Evolutionary conservation across 768 basidiomycete species (phyloP).

Genomic region (Pulveroboletus frians): DNA sequence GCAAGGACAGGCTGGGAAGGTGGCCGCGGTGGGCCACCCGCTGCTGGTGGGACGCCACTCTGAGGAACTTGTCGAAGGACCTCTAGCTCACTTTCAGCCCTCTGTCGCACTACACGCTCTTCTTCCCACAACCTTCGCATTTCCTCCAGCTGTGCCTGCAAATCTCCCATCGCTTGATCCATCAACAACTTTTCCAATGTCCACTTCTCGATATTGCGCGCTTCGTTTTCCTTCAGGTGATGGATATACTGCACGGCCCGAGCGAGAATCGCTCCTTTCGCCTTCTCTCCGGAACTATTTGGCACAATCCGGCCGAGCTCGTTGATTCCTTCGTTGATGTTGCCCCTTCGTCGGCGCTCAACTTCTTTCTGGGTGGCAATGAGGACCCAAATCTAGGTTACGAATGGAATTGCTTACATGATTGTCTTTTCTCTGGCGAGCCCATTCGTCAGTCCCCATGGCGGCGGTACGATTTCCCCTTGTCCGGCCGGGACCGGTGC

Average conservation of each 20-base stretch:
- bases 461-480: conserved; percentile 53
- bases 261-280: conserved; percentile 83
- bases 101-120: conserved; percentile 55
- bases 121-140: conserved; percentile 78
- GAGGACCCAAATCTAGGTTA: neutral
- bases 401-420: conserved; percentile 47
- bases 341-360: conserved; percentile 88
- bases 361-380: conserved; percentile 80
- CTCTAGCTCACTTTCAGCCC: conserved; percentile 63
- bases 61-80: conserved; percentile 40
- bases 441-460: conserved; percentile 77
- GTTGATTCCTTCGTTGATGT: conserved; percentile 96
- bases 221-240: conserved; percentile 86
- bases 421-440: conserved; percentile 74
- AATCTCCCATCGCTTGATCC: conserved; percentile 88
- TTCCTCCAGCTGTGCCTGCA: conserved; percentile 80
- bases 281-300: conserved; percentile 79
- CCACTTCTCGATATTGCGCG: conserved; percentile 90
- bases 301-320: conserved; percentile 87
- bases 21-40: conserved; percentile 12
- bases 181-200: conserved; percentile 87
- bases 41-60: neutral
- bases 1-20: conserved; percentile 12
- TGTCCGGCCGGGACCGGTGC: conserved; percentile 35
- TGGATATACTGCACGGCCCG: conserved; percentile 91